phyloP scores from a whole-genome alignment of 106 monocot species.

The Dioscorea dumetorum region DNA sequence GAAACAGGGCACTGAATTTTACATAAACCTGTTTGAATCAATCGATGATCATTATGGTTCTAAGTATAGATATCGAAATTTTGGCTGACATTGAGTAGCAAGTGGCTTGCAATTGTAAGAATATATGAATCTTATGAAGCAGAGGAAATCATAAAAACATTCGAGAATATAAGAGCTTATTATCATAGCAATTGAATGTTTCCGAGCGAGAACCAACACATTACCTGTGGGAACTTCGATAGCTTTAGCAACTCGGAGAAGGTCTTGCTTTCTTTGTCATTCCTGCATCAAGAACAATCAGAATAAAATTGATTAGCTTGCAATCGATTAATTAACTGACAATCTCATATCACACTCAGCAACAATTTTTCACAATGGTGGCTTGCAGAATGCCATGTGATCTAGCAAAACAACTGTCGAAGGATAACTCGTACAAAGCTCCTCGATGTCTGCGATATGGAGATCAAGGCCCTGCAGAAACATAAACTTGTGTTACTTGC shows the following conservation, averaged over 20 bases:
- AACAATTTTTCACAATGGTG: constrained; percentile 34
- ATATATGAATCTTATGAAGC: background rate
- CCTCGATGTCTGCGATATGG: constrained; percentile 68
- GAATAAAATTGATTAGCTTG: background rate
- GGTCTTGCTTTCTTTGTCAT: constrained; percentile 40
- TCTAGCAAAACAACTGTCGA: constrained; percentile 72
- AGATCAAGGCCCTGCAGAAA: constrained; percentile 56
- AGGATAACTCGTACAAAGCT: constrained; percentile 61
- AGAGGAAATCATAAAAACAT: background rate
- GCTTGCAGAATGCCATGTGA: constrained; percentile 79
- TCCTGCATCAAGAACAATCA: constrained; percentile 22
- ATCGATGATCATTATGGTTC: background rate
- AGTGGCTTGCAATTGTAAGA: background rate
- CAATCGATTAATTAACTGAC: background rate
- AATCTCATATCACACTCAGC: background rate
- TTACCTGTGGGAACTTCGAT: constrained; percentile 80
- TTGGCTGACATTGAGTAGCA: background rate
- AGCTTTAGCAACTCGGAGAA: constrained; percentile 51
- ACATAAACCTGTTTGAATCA: constrained; percentile 53
- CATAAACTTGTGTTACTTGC: background rate
- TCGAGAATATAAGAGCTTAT: background rate
- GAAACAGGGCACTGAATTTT: constrained; percentile 89
- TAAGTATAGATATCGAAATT: background rate
- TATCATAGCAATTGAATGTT: background rate
- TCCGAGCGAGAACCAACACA: background rate